Evolutionary conservation across 106 monocot genomes (phyloP).

Genomic region (Dendrobium nobile): DNA sequence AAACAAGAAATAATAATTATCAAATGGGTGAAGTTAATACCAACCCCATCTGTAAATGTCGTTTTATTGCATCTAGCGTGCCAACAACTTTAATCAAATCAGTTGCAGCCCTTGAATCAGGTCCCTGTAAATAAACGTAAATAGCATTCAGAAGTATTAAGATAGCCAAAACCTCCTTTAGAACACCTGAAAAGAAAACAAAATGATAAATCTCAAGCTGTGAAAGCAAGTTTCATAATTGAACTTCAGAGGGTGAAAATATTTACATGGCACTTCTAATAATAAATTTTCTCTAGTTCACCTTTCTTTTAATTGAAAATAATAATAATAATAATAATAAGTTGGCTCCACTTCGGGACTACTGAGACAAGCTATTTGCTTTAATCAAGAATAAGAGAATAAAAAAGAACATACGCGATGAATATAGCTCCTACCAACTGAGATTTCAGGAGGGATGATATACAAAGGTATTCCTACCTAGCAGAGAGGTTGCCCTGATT

Average conservation of each 20-base stretch:
- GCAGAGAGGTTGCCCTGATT: too few relatives aligned
- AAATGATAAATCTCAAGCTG: not conserved
- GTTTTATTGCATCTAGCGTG: conserved; percentile 54
- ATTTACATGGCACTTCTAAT: not conserved
- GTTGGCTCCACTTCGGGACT: not conserved
- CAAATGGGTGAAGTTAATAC: conserved; percentile 17
- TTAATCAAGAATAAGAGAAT: not conserved
- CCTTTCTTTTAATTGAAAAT: not conserved
- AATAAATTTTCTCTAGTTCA: not conserved
- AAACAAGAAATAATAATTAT: not conserved
- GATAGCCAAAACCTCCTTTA: not conserved
- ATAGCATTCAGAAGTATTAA: conserved; percentile 8
- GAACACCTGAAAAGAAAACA: not conserved
- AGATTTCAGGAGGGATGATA: not conserved
- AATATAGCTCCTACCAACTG: not conserved
- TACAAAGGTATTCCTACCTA: too few relatives aligned
- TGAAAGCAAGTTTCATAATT: not conserved
- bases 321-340: not conserved
- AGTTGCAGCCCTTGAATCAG: conserved; percentile 72
- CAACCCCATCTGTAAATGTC: conserved; percentile 63
- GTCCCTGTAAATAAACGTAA: conserved; percentile 53
- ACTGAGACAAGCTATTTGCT: not conserved
- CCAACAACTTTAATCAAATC: conserved; percentile 72
- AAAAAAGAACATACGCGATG: not conserved
- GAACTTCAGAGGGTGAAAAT: not conserved